These are phyloP conservation scores for Rhizopogon vinicolor DNA, from an alignment of 768 basidiomycete species.

Conservation along the genomic window DNA sequence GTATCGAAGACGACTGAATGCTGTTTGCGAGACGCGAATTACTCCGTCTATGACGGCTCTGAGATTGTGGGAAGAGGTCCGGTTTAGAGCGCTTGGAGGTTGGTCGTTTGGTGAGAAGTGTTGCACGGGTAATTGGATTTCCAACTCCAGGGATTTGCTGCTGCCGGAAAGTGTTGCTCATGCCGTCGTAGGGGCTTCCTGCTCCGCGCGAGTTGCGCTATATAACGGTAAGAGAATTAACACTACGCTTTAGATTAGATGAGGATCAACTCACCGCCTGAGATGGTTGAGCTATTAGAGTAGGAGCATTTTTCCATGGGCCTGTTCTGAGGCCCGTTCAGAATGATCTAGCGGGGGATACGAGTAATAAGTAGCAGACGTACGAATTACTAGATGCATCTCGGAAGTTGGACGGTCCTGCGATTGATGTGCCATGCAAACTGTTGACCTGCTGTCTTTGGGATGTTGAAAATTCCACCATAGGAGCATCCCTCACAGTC, in stretches of 20 bases:
- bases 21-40: neutral
- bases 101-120: constrained; percentile 11
- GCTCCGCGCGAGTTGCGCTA: neutral
- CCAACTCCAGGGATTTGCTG: constrained; percentile 1
- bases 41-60: neutral
- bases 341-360: constrained; percentile 3
- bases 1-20: constrained; percentile 2
- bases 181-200: neutral
- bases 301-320: constrained; percentile 17
- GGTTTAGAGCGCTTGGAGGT: constrained; percentile 21
- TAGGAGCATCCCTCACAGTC: neutral
- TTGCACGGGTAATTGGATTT: constrained; percentile 20
- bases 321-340: constrained; percentile 1
- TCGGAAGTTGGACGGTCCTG: constrained; percentile 19
- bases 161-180: neutral
- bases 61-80: constrained; percentile 1
- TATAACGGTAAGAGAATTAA: neutral
- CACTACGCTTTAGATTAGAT: neutral
- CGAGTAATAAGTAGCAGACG: neutral
- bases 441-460: constrained; percentile 8
- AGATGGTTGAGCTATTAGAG: constrained; percentile 15
- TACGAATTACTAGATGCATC: constrained; percentile 23
- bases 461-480: neutral
- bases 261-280: constrained; percentile 10
- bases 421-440: constrained; percentile 5